Evolutionary conservation across 2,329 filamentous ascomycete species (phyloP), one percentile per base, ranked within the genome.

Genomic region (Polychaeton citri): DNA sequence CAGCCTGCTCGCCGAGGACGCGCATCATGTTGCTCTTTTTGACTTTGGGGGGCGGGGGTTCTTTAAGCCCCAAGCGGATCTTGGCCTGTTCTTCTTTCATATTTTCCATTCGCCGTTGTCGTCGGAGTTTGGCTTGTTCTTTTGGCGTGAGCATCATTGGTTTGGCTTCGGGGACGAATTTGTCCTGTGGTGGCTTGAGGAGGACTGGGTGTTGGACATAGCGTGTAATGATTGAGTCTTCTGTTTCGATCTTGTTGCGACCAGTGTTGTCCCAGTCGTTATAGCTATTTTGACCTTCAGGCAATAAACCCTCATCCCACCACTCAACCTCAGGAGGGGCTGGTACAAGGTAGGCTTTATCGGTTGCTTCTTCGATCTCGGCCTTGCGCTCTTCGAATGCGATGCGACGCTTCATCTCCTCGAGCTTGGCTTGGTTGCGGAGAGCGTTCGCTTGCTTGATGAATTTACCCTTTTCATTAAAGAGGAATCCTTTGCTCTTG

Each of bases 1-100:
- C 88, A 13, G 79, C 79, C 60, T 85, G 80, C 55, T 95, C 85
- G 43, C 90, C 90, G 38, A 95, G 70, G 19, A 98, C 90, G 39
- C 87, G 80, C 90, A 98, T 98, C 54, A 98, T 73, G 58, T 98
- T 98, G 39, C 81, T 83, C 60, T 92, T 92, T 64, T 95, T 96
- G 48, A 98, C 85, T 61, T 96, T 98, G 8, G 90, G 88, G 18
- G 87, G 81, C 19, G 87, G 86, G 15, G 88, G 84, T 3, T 87
- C 85, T 41, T 88, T 80, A 10, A 98, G 70, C 15, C 90, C 90
- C 8, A 98, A 68, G 39, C 88, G 74, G 43, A 96, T 90, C 65
- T 98, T 96, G 24, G 88, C 87, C 61, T 98, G 90, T 54, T 87
- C 79, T 60, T 98, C 92, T 58, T 96, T 96, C 44, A 93, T 68